Base-by-base conservation (phyloP, 306 rosid genomes). In the Senna tora region DNA sequence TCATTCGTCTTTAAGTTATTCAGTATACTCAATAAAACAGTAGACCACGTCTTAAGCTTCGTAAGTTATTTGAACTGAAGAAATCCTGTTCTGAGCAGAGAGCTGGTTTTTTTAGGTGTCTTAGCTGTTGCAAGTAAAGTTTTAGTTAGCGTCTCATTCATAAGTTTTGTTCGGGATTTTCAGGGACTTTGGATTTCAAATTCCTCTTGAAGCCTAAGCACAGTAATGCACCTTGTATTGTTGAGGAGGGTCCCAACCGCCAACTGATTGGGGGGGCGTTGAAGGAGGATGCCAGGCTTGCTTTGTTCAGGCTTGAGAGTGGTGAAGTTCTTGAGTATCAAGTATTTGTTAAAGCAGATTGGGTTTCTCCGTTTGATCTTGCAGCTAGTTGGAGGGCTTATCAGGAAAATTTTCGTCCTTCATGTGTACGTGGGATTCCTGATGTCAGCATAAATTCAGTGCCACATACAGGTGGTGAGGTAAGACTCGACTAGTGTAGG, bases 331-430 rank as follows among this genome's bases (percentile, higher is more conserved):
- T 89, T 21, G 96, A 91, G 86, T 91, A 82, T 71, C 85, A 80
- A 61, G 99, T 94, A 22, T 86, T 91, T 83, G 90, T 87, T 61
- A 87, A 83, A 72, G 95, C 97, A 17, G 85, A 81, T 60, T 84
- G 91, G 72, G 96, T 91, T 72, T 94, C 97, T 5, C 94, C 99
- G 6, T 87, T 89, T 72, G 97, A 94, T 65, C 99, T 94, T 72
- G 99, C 99, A 1, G 96, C 95, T 16, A 94, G 99, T 88, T 94
- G 99, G 99, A 89, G 99, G 79, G 91, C 95, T 59, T 89, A 94
- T 78, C 90, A 78, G 78, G 91, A 86, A 74, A 72, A 94, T 70
- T 86, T 94, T 39, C 82, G 88, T 80, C 88, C 84, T 47, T 89
- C 99, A 0, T 71, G 91, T 56, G 99, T 75, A 60, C 95, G 96